phyloP scores from a whole-genome alignment of 2,329 filamentous ascomycete species.

The Exophiala spinifera region DNA sequence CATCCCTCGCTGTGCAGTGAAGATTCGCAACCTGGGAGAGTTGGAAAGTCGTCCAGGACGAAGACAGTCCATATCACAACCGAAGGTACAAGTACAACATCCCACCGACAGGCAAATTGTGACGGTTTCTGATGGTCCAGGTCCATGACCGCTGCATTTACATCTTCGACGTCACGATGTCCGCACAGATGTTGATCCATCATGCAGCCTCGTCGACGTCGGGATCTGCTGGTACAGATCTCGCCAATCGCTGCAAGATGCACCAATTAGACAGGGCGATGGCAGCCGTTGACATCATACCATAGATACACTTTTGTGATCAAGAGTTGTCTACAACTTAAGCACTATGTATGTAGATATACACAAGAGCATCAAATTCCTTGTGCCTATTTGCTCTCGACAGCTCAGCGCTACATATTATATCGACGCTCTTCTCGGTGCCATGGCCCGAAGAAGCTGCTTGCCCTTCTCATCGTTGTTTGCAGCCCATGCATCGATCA shows the following conservation, averaged over 20 bases:
- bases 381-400: no score
- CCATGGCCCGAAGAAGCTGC: constrained; percentile 73
- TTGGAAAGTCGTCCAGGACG: neutral
- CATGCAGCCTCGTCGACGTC: neutral
- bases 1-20: neutral
- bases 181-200: neutral
- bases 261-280: neutral
- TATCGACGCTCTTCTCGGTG: constrained; percentile 62
- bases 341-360: no score
- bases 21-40: no score
- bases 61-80: no score
- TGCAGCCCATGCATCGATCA: constrained; percentile 49
- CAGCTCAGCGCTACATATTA: no score
- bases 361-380: no score
- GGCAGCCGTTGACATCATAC: no score
- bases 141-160: neutral
- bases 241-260: neutral
- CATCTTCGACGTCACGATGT: neutral
- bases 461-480: constrained; percentile 68
- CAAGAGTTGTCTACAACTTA: no score
- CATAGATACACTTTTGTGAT: no score
- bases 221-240: neutral
- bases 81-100: neutral
- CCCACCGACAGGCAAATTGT: neutral
- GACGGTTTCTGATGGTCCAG: neutral